phyloP scores from a whole-genome alignment of 2,329 filamentous ascomycete species.

The Aspergillus neotritici region DNA sequence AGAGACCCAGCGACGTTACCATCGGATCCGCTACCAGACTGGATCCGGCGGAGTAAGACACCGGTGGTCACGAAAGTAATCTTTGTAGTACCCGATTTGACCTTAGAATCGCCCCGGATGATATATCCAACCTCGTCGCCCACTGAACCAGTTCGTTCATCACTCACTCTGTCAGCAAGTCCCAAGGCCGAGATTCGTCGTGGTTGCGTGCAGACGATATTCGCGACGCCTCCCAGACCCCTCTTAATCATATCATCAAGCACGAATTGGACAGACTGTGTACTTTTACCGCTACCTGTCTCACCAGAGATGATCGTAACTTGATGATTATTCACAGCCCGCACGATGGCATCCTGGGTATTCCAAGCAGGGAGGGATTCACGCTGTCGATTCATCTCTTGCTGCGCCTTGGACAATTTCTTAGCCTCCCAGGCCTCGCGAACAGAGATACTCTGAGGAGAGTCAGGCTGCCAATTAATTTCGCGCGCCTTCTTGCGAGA shows the following conservation, averaged over 20 bases:
- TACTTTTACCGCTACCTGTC: conserved; percentile 94
- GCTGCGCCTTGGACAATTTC: conserved; percentile 60
- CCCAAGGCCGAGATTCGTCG: conserved; percentile 90
- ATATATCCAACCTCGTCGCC: conserved; percentile 87
- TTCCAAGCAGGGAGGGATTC: conserved; percentile 81
- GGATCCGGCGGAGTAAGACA: conserved; percentile 82
- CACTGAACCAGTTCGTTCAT: conserved; percentile 75
- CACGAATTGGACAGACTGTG: conserved; percentile 93
- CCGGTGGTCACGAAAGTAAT: conserved; percentile 96
- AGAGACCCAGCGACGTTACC: conserved; percentile 76
- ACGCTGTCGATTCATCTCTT: conserved; percentile 68
- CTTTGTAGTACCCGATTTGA: conserved; percentile 64
- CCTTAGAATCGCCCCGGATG: conserved; percentile 83
- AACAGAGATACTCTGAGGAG: conserved; percentile 53
- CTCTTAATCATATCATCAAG: conserved; percentile 80
- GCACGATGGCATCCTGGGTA: conserved; percentile 68
- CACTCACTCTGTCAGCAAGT: conserved; percentile 87
- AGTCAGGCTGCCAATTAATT: conserved; percentile 60
- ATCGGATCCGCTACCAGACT: conserved; percentile 74
- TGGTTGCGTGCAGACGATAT: conserved; percentile 94
- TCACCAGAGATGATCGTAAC: conserved; percentile 97
- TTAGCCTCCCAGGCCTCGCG: conserved; percentile 61
- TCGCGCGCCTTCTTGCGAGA: conserved; percentile 47
- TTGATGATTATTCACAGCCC: conserved; percentile 68
- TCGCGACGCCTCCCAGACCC: conserved; percentile 68